These are phyloP conservation scores for Talaromyces sp. DNA, from an alignment of 2,329 filamentous ascomycete species.

Conservation along the genomic window DNA sequence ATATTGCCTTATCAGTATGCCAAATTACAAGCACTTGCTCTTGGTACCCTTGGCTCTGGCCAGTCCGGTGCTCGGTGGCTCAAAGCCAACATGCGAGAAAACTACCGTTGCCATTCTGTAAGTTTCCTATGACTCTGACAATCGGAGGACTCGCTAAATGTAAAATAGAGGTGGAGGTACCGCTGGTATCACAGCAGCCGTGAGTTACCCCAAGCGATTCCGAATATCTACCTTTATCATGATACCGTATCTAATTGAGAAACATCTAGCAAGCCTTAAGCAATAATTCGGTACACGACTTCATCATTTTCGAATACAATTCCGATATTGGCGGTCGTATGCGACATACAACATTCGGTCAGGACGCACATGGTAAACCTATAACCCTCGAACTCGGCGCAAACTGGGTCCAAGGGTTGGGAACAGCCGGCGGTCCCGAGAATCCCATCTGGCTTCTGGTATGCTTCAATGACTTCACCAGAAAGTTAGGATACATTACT, in stretches of 20 bases:
- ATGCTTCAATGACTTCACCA: not conserved
- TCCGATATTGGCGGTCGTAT: conserved; percentile 62
- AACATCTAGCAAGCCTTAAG: conserved; percentile 53
- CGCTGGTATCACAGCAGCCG: conserved; percentile 61
- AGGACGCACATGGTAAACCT: conserved; percentile 49
- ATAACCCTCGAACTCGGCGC: conserved; percentile 64
- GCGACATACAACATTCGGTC: conserved; percentile 57
- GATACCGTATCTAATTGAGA: conserved; percentile 8
- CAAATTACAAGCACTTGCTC: not conserved
- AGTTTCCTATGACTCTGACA: conserved; percentile 8
- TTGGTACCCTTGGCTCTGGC: not conserved
- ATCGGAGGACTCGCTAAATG: not conserved
- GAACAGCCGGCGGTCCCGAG: conserved; percentile 41
- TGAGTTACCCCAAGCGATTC: conserved; percentile 26
- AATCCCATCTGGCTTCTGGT: conserved; percentile 60
- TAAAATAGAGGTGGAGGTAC: conserved; percentile 54
- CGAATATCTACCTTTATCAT: not conserved
- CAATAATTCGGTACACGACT: conserved; percentile 61
- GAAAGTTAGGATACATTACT: not conserved
- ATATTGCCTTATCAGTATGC: not conserved
- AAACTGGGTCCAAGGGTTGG: conserved; percentile 58
- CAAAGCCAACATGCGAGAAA: conserved; percentile 26
- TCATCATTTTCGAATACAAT: conserved; percentile 64
- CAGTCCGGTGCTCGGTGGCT: conserved; percentile 16
- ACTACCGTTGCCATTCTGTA: conserved; percentile 37